Percentiles rank a stretch among this genome's conserved stretches.
phyloP scores from a whole-genome alignment of 768 basidiomycete species.

The Glaciozyma antarctica region DNA sequence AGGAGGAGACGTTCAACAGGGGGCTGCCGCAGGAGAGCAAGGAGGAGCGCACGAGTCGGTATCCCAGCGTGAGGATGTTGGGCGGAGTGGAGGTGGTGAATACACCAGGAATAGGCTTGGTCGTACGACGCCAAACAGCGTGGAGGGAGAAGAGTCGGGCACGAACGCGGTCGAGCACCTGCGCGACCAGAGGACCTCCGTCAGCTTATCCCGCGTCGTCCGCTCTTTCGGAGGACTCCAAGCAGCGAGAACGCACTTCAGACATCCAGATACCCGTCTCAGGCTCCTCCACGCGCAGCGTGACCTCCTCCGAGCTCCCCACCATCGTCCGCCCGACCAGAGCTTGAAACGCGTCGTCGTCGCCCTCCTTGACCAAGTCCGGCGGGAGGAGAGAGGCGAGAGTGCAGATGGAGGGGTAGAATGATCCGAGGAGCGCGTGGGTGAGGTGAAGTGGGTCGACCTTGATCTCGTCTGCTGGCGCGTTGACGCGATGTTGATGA shows the following conservation, averaged over 20 bases:
- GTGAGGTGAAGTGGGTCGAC: not conserved
- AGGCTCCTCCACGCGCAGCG: not conserved
- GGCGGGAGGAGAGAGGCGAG: not conserved
- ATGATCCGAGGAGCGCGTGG: slow-evolving; percentile 2
- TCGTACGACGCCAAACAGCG: not conserved
- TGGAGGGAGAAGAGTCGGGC: slow-evolving; percentile 14
- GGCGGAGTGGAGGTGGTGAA: slow-evolving; percentile 24
- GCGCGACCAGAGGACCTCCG: too few species aligned
- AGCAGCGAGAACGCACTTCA: slow-evolving; percentile 3
- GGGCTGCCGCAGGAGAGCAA: not conserved
- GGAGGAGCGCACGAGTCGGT: slow-evolving; percentile 48
- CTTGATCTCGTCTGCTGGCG: not conserved
- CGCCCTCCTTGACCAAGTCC: not conserved
- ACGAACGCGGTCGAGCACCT: slow-evolving; percentile 7
- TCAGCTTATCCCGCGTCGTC: too few species aligned
- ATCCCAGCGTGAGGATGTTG: slow-evolving; percentile 61
- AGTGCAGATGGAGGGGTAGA: slow-evolving; percentile 3
- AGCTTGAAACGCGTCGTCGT: not conserved
- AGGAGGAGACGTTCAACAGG: not conserved
- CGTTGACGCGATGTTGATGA: too few species aligned
- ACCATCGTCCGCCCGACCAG: slow-evolving; percentile 3
- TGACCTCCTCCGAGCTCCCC: not conserved
- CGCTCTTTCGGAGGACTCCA: too few species aligned
- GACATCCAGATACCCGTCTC: not conserved
- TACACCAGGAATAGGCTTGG: not conserved